Base-by-base conservation (phyloP, 2,329 filamentous ascomycete species). In the Aspergillus pseudotamarii region DNA sequence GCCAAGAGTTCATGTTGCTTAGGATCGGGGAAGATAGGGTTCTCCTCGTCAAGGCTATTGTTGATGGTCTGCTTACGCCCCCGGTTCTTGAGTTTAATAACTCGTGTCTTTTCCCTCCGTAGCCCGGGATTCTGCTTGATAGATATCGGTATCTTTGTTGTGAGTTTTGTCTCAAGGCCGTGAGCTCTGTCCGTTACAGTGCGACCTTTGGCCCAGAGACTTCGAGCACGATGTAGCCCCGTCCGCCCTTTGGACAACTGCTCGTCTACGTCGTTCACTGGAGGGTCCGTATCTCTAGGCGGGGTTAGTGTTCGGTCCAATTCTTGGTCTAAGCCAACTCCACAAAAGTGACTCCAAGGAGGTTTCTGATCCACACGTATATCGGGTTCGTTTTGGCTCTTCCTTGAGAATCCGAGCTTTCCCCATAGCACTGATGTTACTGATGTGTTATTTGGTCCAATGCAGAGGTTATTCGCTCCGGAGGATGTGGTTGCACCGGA, bases 371-470 rank as follows among this genome's bases (percentile, higher is more conserved):
- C 59, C 4, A 38, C 38, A 36, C 45, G 48, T 21, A 48, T 28
- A 8, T n/a, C 55, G 6, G 19, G 16, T 36, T 61, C 61, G 36
- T 57, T 56, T 10, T 61, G 57, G 12, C 57, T 50, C 36, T 62
- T 66, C 50, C 59, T 67, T 45, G 43, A 59, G n/a, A 59, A 61
- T 48, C 63, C 32, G 23, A 71, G 30, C 36, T 64, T 68, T 16
- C 65, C 61, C 68, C 72, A 73, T 32, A 70, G 58, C 11, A 66
- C 62, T 28, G 63, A 64, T n/a, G 57, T 58, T 23, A 55, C 50
- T 36, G 60, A 59, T 41, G 62, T 60, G 57, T 53, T 61, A 57
- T 66, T 66, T 4, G 50, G 53, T 12, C 57, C 51, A 41, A 64
- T 62, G 26, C 63, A 66, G n/a, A 53, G 36, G 36, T 65, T 66